Evolutionary conservation across 140 eudicot species (phyloP).

Genomic region (Ambrosia hybrid): DNA sequence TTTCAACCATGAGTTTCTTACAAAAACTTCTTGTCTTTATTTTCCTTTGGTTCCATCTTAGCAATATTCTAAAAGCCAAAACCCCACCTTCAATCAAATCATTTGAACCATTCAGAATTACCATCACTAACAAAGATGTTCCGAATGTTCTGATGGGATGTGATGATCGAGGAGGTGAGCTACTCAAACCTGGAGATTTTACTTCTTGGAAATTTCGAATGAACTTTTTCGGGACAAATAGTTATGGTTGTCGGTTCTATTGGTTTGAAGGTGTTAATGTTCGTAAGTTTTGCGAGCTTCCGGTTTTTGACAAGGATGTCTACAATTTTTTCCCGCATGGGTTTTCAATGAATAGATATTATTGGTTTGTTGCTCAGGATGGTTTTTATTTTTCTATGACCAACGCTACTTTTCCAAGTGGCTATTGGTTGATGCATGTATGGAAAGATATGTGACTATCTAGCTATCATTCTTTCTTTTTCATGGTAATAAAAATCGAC

Average conservation of each 20-base stretch:
- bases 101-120: background rate
- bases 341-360: constrained; percentile 7
- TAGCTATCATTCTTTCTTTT: background rate
- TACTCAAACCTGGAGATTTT: background rate
- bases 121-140: background rate
- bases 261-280: background rate
- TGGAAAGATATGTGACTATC: constrained; percentile 7
- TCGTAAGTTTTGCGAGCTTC: background rate
- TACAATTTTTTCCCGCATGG: background rate
- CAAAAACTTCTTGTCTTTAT: background rate
- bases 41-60: background rate
- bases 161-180: background rate
- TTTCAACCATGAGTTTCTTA: background rate
- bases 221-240: background rate
- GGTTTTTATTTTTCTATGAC: constrained; percentile 7
- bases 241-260: constrained; percentile 1
- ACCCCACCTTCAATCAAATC: background rate
- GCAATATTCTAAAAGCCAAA: background rate
- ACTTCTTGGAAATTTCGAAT: constrained; percentile 18
- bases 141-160: background rate
- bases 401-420: background rate
- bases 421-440: background rate
- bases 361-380: background rate
- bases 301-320: background rate
- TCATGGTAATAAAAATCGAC: background rate